Conservation (phyloP, 148 eudicot species). For the Nyssa sinensis region DNA sequence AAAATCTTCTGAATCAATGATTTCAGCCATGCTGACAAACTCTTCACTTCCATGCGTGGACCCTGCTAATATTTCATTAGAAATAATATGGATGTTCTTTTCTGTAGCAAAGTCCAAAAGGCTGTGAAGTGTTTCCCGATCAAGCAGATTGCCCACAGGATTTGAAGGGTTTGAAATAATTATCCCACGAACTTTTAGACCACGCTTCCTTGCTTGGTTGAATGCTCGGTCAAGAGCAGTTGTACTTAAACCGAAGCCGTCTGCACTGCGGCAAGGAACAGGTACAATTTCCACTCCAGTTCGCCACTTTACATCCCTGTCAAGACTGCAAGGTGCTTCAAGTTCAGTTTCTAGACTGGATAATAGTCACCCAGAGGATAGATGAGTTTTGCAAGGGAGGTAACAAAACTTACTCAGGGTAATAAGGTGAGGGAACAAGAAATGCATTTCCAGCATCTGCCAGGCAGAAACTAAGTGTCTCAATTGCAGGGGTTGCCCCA, state of each 20-base stretch:
- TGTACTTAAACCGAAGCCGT: slow-evolving; percentile 58
- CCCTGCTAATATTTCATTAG: slow-evolving; percentile 55
- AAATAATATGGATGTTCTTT: slow-evolving; percentile 87
- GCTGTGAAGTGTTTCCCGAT: slow-evolving; percentile 56
- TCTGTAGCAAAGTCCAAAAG: slow-evolving; percentile 83
- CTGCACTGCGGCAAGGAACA: slow-evolving; percentile 92
- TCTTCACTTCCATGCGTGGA: slow-evolving; percentile 49
- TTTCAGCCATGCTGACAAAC: slow-evolving; percentile 72
- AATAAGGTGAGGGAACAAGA: slow-evolving; percentile 89
- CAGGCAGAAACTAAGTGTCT: slow-evolving; percentile 77
- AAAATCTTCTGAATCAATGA: slow-evolving; percentile 61
- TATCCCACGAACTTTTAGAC: slow-evolving; percentile 73
- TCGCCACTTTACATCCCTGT: slow-evolving; percentile 87
- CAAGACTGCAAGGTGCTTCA: slow-evolving; percentile 48
- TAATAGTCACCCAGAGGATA: not conserved
- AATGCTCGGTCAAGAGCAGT: slow-evolving; percentile 74
- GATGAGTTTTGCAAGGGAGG: not conserved
- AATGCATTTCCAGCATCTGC: slow-evolving; percentile 94
- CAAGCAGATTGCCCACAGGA: slow-evolving; percentile 62
- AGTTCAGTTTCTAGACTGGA: slow-evolving; percentile 18
- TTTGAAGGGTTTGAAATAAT: slow-evolving; percentile 81
- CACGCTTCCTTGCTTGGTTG: slow-evolving; percentile 84
- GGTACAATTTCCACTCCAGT: slow-evolving; percentile 86
- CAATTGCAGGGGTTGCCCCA: slow-evolving; percentile 73
- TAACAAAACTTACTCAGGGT: slow-evolving; percentile 61